A percentile compares a stretch with the other conserved stretches of the same genome.
phyloP scores from a whole-genome alignment of 2,329 filamentous ascomycete species.

The Aspergillus sojae region DNA sequence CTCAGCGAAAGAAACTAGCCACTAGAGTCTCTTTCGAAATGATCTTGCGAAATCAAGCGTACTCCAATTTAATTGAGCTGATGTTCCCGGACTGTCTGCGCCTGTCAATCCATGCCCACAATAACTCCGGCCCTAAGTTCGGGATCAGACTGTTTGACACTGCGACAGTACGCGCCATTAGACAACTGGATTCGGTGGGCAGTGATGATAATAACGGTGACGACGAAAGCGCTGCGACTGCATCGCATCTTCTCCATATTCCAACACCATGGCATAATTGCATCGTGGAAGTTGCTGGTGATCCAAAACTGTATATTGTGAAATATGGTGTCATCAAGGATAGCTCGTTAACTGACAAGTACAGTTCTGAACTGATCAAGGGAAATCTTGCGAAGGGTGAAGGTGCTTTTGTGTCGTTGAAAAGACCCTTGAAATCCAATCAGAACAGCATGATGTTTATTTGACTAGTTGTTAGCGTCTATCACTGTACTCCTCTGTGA shows the following conservation, averaged over 20 bases:
- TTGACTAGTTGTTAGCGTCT: not conserved
- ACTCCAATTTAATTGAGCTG: conserved; percentile 52
- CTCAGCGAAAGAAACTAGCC: conserved; percentile 39
- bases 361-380: not conserved
- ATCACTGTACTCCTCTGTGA: not conserved
- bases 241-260: conserved; percentile 33
- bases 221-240: not conserved
- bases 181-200: conserved; percentile 11
- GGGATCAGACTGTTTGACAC: conserved; percentile 44
- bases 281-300: not conserved
- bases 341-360: not conserved
- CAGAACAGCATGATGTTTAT: not conserved
- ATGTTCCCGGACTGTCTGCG: conserved; percentile 50
- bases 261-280: conserved; percentile 51
- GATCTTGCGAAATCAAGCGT: conserved; percentile 50
- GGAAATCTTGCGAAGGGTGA: not conserved
- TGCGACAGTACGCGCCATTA: conserved; percentile 28
- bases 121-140: conserved; percentile 40
- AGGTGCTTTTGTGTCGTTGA: not conserved
- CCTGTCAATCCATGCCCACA: conserved; percentile 51
- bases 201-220: not conserved
- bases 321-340: not conserved
- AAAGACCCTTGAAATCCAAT: no score
- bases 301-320: not conserved
- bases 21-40: conserved; percentile 40